A percentile compares a stretch with the other conserved stretches of the same genome.
Conservation (phyloP, 2,329 filamentous ascomycete genomes). For the Paecilomyces sp. region DNA sequence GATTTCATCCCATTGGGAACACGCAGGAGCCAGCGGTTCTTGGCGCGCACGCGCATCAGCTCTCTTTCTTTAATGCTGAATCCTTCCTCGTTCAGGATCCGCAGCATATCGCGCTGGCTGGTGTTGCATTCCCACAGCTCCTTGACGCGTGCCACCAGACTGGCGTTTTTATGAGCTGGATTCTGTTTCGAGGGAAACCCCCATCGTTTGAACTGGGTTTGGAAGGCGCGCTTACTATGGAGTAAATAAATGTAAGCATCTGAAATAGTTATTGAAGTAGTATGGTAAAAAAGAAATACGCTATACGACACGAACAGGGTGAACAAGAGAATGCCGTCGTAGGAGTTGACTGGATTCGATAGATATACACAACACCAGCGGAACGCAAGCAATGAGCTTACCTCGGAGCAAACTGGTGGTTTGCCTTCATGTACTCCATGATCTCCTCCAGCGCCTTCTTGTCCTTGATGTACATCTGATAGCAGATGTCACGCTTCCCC, state of each 20-base stretch:
- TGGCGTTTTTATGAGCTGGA: constrained; percentile 61
- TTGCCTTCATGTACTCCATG: constrained; percentile 60
- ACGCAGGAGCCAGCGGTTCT: constrained; percentile 62
- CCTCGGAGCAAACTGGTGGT: constrained; percentile 64
- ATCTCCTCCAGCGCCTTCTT: constrained; percentile 67
- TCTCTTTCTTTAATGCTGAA: constrained; percentile 66
- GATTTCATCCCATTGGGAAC: constrained; percentile 52
- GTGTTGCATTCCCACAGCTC: constrained; percentile 73
- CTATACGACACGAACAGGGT: not conserved
- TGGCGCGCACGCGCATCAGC: constrained; percentile 60
- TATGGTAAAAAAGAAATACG: not conserved
- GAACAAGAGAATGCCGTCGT: not conserved
- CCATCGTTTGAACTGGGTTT: constrained; percentile 72
- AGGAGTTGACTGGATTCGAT: not conserved
- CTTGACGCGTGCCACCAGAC: constrained; percentile 61
- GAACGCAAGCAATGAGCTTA: constrained; percentile 31
- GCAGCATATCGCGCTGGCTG: constrained; percentile 66
- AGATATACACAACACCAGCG: not conserved
- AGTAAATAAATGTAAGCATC: not conserved
- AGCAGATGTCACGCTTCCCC: constrained; percentile 58
- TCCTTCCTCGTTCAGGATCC: constrained; percentile 62
- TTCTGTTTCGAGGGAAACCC: constrained; percentile 69
- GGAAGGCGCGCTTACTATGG: constrained; percentile 65
- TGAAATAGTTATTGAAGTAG: not conserved
- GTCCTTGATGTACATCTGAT: constrained; percentile 70